phyloP scores from a whole-genome alignment of 768 basidiomycete genomes.

The Tricholoma sp. region DNA sequence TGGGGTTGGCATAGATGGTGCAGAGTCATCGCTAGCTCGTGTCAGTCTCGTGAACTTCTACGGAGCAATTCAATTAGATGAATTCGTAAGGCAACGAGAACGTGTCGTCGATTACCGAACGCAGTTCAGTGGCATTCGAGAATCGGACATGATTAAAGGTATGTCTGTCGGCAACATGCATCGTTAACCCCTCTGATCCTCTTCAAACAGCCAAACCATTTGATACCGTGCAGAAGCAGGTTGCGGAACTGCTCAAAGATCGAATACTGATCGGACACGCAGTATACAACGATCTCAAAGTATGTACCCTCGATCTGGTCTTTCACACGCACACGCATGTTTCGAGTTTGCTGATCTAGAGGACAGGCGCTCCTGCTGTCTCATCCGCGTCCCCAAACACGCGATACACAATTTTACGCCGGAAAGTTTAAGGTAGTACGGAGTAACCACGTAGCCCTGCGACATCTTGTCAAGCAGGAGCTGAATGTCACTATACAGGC shows the following conservation, averaged over 20 bases:
- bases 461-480: constrained; percentile 75
- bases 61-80: constrained; percentile 75
- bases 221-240: constrained; percentile 70
- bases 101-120: constrained; percentile 92
- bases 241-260: constrained; percentile 72
- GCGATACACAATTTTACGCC: constrained; percentile 68
- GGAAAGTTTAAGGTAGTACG: constrained; percentile 55
- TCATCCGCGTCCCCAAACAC: constrained; percentile 56
- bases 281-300: constrained; percentile 86
- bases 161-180: constrained; percentile 10
- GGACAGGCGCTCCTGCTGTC: constrained; percentile 61
- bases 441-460: constrained; percentile 67
- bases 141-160: constrained; percentile 69
- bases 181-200: background rate
- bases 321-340: background rate
- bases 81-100: constrained; percentile 82
- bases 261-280: constrained; percentile 88
- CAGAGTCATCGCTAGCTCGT: constrained; percentile 81
- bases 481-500: constrained; percentile 75
- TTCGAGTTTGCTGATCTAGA: constrained; percentile 5
- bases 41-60: constrained; percentile 88
- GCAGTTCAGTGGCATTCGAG: constrained; percentile 79
- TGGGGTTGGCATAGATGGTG: constrained; percentile 80
- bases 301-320: constrained; percentile 23
- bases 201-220: constrained; percentile 64